phyloP scores from a whole-genome alignment of 2,329 filamentous ascomycete species.

The Fusarium foetens region DNA sequence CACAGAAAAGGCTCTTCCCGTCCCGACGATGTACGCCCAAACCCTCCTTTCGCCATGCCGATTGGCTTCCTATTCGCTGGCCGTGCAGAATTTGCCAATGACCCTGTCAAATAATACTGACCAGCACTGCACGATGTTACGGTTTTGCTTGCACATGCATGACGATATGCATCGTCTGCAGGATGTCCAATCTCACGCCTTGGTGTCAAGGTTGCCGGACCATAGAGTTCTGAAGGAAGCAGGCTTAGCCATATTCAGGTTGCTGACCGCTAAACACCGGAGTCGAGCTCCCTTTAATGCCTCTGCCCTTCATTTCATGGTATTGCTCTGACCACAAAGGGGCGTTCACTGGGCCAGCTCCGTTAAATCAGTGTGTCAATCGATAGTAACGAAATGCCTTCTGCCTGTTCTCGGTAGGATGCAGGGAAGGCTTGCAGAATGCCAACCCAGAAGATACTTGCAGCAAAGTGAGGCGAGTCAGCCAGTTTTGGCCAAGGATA shows the following conservation, averaged over 20 bases:
- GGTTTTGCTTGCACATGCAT: conserved; percentile 32
- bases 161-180: conserved; percentile 16
- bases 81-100: conserved; percentile 10
- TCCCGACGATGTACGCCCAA: conserved; percentile 45
- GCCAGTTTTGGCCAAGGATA: neutral
- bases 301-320: neutral
- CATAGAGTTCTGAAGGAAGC: conserved; percentile 7
- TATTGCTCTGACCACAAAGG: neutral
- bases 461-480: neutral
- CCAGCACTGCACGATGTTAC: conserved; percentile 38
- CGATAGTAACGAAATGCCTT: neutral
- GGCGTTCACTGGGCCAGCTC: neutral
- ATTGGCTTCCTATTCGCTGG: conserved; percentile 19
- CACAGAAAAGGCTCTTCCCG: conserved; percentile 51
- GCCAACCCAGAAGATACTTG: neutral
- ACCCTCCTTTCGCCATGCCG: conserved; percentile 20
- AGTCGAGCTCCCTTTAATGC: neutral
- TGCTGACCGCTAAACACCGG: conserved; percentile 24
- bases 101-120: conserved; percentile 23
- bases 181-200: conserved; percentile 16
- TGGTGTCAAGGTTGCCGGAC: conserved; percentile 12
- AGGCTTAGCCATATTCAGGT: conserved; percentile 23
- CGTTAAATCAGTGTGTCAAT: neutral
- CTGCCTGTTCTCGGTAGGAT: neutral
- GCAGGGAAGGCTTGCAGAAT: neutral